These are phyloP conservation scores for Talinum fruticosum DNA, from an alignment of 148 eudicot genomes.

Conservation along the genomic window DNA sequence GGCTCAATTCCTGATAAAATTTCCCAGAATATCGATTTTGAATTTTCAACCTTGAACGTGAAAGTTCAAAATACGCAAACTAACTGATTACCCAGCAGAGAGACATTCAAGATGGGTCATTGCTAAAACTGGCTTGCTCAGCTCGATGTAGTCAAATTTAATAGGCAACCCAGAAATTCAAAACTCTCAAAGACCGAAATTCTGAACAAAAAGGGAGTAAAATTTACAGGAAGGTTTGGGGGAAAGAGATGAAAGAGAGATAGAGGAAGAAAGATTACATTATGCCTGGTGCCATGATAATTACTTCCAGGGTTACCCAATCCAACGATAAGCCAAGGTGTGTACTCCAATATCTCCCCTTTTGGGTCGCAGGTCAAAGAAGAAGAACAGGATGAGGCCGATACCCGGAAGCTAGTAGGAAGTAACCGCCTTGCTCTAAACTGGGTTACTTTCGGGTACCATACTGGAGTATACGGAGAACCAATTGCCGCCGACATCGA, in stretches of 20 bases:
- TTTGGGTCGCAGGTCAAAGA: conserved; percentile 28
- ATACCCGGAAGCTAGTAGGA: conserved; percentile 34
- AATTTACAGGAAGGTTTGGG: neutral
- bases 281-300: conserved; percentile 88
- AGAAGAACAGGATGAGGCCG: conserved; percentile 47
- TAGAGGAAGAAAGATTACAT: conserved; percentile 41
- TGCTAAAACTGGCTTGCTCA: neutral
- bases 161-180: conserved; percentile 2
- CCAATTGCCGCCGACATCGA: conserved; percentile 56
- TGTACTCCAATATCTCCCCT: conserved; percentile 61
- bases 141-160: neutral
- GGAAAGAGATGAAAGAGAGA: neutral
- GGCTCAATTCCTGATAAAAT: neutral
- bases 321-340: conserved; percentile 95
- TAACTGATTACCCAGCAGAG: neutral
- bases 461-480: conserved; percentile 36
- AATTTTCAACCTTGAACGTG: neutral
- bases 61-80: neutral
- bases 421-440: conserved; percentile 26
- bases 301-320: conserved; percentile 92
- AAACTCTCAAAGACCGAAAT: neutral
- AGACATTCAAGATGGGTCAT: neutral
- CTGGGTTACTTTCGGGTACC: conserved; percentile 39
- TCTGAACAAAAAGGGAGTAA: neutral
- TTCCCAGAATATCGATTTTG: neutral